A percentile compares a stretch with the other conserved stretches of the same genome.
Evolutionary conservation across 208 protist genomes (phyloP).

Genomic region (Leishmania amazonensis): DNA sequence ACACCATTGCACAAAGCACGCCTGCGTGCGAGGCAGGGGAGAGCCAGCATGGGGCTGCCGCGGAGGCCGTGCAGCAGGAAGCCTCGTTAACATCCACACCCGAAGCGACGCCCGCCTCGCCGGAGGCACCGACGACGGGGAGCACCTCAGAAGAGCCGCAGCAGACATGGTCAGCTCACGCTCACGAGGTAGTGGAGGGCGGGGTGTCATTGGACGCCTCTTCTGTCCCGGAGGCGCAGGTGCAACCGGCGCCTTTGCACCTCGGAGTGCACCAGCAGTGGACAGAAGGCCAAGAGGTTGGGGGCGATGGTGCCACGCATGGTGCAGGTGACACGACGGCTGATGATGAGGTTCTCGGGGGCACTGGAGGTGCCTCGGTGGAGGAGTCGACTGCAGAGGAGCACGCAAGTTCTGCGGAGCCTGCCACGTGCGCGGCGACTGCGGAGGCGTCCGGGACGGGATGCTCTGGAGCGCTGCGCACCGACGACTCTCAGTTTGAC

Average conservation of each 20-base stretch:
- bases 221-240: background rate
- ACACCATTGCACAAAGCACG: background rate
- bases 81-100: background rate
- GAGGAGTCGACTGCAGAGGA: slow-evolving; percentile 1
- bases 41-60: background rate
- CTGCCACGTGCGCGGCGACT: background rate
- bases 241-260: background rate
- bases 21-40: background rate
- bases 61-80: background rate
- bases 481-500: background rate
- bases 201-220: background rate
- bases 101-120: background rate
- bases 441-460: background rate
- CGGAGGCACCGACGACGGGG: background rate
- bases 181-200: background rate
- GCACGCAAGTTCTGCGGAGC: background rate
- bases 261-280: background rate
- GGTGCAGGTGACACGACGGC: background rate
- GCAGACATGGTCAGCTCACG: background rate
- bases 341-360: background rate
- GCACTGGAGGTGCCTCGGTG: background rate
- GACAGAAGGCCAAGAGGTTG: background rate
- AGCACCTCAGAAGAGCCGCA: background rate
- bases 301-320: background rate
- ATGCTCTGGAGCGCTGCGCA: background rate